A percentile compares a stretch with the other conserved stretches of the same genome.
These are phyloP conservation scores for Aspergillus versicolor DNA, from an alignment of 2,329 filamentous ascomycete genomes.

Conservation along the genomic window DNA sequence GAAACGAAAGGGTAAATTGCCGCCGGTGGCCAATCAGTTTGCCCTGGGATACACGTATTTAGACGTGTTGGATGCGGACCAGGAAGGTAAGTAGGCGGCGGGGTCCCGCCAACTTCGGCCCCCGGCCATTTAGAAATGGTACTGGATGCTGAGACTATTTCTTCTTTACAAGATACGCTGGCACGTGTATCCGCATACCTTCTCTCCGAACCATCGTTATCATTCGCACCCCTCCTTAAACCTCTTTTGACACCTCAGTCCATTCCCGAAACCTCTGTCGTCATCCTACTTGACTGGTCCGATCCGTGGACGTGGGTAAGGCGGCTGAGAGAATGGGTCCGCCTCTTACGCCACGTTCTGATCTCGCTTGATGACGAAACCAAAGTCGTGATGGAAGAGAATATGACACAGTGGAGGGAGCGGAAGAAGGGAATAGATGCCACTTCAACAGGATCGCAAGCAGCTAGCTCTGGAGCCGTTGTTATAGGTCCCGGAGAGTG, in stretches of 20 bases:
- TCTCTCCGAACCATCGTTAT: conserved; percentile 77
- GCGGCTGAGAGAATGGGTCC: conserved; percentile 85
- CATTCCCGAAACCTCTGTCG: conserved; percentile 81
- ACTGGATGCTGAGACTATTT: neutral
- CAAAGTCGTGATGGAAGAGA: conserved; percentile 81
- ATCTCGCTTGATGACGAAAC: conserved; percentile 71
- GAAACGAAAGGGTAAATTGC: conserved; percentile 54
- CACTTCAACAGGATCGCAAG: conserved; percentile 54
- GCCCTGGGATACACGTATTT: conserved; percentile 93
- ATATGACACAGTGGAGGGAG: conserved; percentile 77
- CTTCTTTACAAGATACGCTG: conserved; percentile 62
- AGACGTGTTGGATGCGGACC: conserved; percentile 88
- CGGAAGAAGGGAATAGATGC: conserved; percentile 64
- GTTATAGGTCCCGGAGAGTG: conserved; percentile 86
- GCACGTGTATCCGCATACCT: conserved; percentile 87
- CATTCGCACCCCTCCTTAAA: conserved; percentile 78
- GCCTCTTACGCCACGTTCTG: conserved; percentile 75
- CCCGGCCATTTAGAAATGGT: neutral
- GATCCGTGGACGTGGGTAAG: conserved; percentile 91
- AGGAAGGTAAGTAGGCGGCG: conserved; percentile 64
- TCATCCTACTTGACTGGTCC: conserved; percentile 93
- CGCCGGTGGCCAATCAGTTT: conserved; percentile 86
- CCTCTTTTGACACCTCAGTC: conserved; percentile 81
- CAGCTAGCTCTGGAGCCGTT: conserved; percentile 63
- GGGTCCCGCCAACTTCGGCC: neutral